Evolutionary conservation across 139 green algal genomes (phyloP).

Genomic region (Prasinococcaceae sp.): DNA sequence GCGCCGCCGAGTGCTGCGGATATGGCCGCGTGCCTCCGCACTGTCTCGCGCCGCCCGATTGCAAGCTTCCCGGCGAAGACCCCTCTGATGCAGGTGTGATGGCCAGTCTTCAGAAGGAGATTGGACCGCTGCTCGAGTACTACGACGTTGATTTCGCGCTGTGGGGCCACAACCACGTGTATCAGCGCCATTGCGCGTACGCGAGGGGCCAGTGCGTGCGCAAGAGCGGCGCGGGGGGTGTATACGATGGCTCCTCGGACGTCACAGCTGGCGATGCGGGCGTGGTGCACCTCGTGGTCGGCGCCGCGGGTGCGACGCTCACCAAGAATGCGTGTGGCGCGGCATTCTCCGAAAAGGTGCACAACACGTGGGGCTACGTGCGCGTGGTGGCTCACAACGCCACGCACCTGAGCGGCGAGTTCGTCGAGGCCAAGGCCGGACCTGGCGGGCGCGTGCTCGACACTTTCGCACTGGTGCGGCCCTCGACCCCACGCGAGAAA

Average conservation of each 20-base stretch:
- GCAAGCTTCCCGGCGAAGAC: neutral
- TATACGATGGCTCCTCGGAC: neutral
- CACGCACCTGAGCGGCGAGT: too few relatives aligned
- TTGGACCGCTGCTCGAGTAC: constrained; percentile 5
- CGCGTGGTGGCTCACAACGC: too few relatives aligned
- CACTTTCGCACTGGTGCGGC: too few relatives aligned
- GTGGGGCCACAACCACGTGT: constrained; percentile 16
- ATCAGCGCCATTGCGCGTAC: constrained; percentile 2
- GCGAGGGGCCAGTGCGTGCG: neutral
- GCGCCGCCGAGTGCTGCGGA: neutral
- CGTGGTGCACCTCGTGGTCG: neutral
- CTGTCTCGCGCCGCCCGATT: neutral
- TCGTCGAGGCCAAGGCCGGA: too few relatives aligned
- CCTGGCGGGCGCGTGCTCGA: too few relatives aligned
- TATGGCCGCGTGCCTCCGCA: neutral
- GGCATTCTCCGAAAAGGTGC: too few relatives aligned
- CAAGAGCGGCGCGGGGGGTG: too few relatives aligned
- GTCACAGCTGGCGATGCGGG: neutral
- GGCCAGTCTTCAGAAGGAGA: constrained; percentile 1
- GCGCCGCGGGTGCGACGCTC: neutral
- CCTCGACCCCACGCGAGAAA: too few relatives aligned
- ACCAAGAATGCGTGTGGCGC: neutral
- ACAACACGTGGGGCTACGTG: too few relatives aligned
- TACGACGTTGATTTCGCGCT: constrained; percentile 7
- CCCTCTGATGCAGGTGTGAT: constrained; percentile 3